A percentile compares a stretch with the other conserved stretches of the same genome.
phyloP scores from a whole-genome alignment of 164 flowering plant genomes.

The Magnolia changhungtana region DNA sequence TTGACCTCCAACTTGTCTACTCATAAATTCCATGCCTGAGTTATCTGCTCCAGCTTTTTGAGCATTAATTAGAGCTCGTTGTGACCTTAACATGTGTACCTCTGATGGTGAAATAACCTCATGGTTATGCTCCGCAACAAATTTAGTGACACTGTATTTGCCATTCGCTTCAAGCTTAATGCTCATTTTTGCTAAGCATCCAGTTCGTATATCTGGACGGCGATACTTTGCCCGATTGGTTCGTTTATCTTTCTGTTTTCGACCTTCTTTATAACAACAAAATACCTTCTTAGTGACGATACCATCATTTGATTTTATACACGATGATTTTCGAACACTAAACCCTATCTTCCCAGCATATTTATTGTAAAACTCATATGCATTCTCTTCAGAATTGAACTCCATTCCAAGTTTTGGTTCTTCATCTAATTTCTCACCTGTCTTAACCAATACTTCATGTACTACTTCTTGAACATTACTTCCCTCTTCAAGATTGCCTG shows the following conservation, averaged over 20 bases:
- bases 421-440: not conserved
- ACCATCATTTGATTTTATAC: not conserved
- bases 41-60: not conserved
- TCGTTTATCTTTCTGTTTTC: not conserved
- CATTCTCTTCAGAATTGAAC: not conserved
- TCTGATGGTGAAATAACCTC: not conserved
- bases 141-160: not conserved
- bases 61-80: slow-evolving; percentile 5
- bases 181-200: not conserved
- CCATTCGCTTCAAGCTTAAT: not conserved
- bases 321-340: not conserved
- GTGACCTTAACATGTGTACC: slow-evolving; percentile 7
- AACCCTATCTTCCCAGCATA: slow-evolving; percentile 7
- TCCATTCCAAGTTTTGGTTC: slow-evolving; percentile 9
- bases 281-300: not conserved
- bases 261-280: not conserved
- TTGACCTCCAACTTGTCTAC: not conserved
- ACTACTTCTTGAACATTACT: no score
- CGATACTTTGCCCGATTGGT: not conserved
- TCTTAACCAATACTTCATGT: no score
- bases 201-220: not conserved
- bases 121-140: slow-evolving; percentile 4
- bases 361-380: slow-evolving; percentile 1
- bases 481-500: no score
- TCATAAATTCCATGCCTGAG: not conserved